Evolutionary conservation across 2,329 filamentous ascomycete species (phyloP), one percentile per base, ranked within the genome.

Genomic region (Fusarium dlaminii): DNA sequence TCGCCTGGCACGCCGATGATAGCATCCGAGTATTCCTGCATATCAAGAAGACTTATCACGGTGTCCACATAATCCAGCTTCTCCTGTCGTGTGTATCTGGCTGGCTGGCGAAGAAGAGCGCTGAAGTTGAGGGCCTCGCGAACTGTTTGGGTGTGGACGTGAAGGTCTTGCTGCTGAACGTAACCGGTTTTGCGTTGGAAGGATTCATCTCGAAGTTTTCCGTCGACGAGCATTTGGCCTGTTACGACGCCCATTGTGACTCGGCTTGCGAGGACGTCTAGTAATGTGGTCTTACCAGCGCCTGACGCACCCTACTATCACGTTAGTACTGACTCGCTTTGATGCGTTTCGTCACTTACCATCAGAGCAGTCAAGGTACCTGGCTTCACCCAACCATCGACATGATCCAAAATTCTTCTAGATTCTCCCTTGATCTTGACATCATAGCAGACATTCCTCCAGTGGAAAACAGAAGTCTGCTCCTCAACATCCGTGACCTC

Each of bases 151-250:
- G 94, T 96, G 27, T 91, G 86, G 37, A 96, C 86, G 80, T 97
- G 94, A 9, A 97, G 87, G 87, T 97, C 94, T 79, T 96, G 93
- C 80, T 97, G 94, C 79, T 96, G 93, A 30, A 94, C 94, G 75
- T 96, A 96, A 42, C 94, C 94, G 0, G 93, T 96, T 83, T 94
- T 95, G 64, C 94, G 91, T 81, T 96, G 94, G 87, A 97, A 97
- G 0, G 92, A 94, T 15, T 87, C 86, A 74, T 95, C 93, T 37
- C 93, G 90, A 39, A 89, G 89, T 42, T 86, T 87, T 22, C 87
- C 88, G 64, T 89, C 86, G 9, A 90, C 87, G 1, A 88, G 81
- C 91, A 96, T 95, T 70, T 95, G 91, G 57, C 94, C 94, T 7
- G 89, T 90, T 39, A 97, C 93, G 20, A 96, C 91, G 80, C 94